Percentiles rank a stretch among this genome's conserved stretches.
Evolutionary conservation across 805 yeast species (phyloP).

Genomic region (Starmerella apis): DNA sequence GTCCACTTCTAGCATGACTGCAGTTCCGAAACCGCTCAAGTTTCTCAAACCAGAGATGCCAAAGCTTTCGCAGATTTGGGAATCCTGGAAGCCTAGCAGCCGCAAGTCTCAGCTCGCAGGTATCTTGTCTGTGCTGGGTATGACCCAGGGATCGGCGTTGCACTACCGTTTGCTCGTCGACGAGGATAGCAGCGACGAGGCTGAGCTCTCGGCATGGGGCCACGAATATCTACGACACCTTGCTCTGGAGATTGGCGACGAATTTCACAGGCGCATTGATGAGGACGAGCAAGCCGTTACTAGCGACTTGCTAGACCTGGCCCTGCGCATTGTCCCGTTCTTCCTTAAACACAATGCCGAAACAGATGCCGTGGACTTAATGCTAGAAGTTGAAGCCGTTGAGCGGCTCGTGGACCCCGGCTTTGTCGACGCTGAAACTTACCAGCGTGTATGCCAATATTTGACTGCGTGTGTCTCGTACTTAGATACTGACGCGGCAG

Average conservation of each 20-base stretch:
- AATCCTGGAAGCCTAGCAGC: conserved; percentile 47
- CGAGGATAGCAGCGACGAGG: conserved; percentile 39
- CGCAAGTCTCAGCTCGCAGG: conserved; percentile 64
- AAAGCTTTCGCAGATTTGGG: conserved; percentile 52
- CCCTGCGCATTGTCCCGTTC: conserved; percentile 73
- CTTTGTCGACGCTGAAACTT: conserved; percentile 75
- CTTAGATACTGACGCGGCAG: conserved; percentile 89
- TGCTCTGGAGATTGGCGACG: conserved; percentile 89
- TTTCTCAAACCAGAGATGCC: conserved; percentile 83
- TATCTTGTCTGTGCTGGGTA: conserved; percentile 81
- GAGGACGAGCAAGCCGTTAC: conserved; percentile 22
- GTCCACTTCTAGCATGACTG: conserved; percentile 97
- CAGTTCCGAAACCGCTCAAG: conserved; percentile 97
- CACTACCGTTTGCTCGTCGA: conserved; percentile 62
- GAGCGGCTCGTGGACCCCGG: conserved; percentile 56
- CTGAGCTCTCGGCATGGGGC: conserved; percentile 64
- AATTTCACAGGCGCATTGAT: conserved; percentile 44
- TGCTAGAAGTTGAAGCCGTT: conserved; percentile 79
- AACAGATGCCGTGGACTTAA: conserved; percentile 92
- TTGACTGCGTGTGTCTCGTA: conserved; percentile 95
- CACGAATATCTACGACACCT: conserved; percentile 95
- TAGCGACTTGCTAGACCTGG: conserved; percentile 47
- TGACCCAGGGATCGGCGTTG: conserved; percentile 81
- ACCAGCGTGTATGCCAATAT: conserved; percentile 80
- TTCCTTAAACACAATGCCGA: conserved; percentile 93